These are phyloP conservation scores for Rosa persica DNA, from an alignment of 306 rosid genomes.

Conservation along the genomic window DNA sequence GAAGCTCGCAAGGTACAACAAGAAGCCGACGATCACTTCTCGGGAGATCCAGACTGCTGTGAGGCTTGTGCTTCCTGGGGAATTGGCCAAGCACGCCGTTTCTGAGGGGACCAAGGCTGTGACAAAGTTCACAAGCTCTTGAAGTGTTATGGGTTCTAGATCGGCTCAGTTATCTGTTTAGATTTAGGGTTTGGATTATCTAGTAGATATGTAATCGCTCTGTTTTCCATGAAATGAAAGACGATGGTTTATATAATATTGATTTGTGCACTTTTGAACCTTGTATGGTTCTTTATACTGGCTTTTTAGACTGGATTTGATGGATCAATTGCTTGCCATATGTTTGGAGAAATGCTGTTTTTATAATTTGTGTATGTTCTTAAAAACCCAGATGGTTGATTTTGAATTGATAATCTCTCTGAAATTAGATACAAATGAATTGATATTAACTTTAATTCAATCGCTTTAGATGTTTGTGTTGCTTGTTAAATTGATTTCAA, in stretches of 20 bases:
- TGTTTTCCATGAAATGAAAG: neutral
- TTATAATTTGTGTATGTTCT: no score
- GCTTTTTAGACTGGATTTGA: no score
- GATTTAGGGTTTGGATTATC: neutral
- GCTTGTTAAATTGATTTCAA: no score
- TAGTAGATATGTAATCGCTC: neutral
- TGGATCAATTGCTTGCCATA: no score
- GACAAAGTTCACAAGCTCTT: constrained; percentile 61
- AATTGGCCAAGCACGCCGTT: constrained; percentile 67
- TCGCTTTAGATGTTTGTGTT: neutral
- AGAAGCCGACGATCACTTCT: constrained; percentile 70
- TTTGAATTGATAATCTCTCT: no score
- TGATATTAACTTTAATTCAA: no score
- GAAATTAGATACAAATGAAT: no score
- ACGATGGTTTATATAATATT: neutral
- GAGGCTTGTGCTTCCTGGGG: constrained; percentile 66
- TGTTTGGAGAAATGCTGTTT: no score
- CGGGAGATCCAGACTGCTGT: constrained; percentile 82
- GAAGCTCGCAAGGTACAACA: constrained; percentile 70
- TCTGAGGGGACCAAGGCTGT: constrained; percentile 82
- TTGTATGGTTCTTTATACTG: no score
- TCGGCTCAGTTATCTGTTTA: neutral
- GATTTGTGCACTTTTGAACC: neutral
- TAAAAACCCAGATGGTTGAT: no score
- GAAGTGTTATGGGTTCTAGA: neutral